Base-by-base conservation (phyloP, 2,329 filamentous ascomycete genomes). In the Paraphaeosphaeria minitans region DNA sequence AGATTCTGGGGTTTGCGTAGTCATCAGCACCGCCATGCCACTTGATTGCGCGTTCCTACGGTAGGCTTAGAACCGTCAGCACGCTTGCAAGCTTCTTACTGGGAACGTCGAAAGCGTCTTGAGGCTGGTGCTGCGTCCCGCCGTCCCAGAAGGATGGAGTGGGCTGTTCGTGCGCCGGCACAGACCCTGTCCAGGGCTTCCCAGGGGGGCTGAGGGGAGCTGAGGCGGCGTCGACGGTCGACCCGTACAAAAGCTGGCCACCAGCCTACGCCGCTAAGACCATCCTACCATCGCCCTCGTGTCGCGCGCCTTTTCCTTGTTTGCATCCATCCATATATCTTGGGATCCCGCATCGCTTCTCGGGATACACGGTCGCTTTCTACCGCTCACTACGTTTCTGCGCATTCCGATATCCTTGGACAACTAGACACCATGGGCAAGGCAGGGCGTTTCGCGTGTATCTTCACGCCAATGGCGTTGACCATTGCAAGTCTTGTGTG, bases 391-490 rank as follows among this genome's bases (percentile, higher is more conserved):
- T 29, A 12, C 35, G 37, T n/a, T 39, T 19, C 37, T 39, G 37
- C 37, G 21, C 24, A 6, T 16, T 16, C 37, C 14, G 37, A 16
- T 4, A 31, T 22, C 35, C 2, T 43, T 33, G 33, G 39, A 45
- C 10, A 7, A 24, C n/a, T 24, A 64, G 65, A 67, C 69, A 81
- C 62, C 35, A 91, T 90, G 88, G 87, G 87, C 63, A 88, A 89
- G 80, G 83, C 85, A 73, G 93, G 92, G 67, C 87, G 94, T 73
- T 87, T 94, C 70, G 82, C 91, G 76, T 97, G 93, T 80, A 95
- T 98, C 79, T 86, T 91, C 79, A 82, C 93, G 81, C 94, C 94
- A 60, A 93, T 97, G 79, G 82, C 86, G 64, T 85, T 97, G 72
- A 94, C 92, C 21, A 80, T 95, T 69, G 90, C 85, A 63, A 89